Evolutionary conservation across 2,329 filamentous ascomycete genomes (phyloP).

Genomic region (Sporothrix inflata): DNA sequence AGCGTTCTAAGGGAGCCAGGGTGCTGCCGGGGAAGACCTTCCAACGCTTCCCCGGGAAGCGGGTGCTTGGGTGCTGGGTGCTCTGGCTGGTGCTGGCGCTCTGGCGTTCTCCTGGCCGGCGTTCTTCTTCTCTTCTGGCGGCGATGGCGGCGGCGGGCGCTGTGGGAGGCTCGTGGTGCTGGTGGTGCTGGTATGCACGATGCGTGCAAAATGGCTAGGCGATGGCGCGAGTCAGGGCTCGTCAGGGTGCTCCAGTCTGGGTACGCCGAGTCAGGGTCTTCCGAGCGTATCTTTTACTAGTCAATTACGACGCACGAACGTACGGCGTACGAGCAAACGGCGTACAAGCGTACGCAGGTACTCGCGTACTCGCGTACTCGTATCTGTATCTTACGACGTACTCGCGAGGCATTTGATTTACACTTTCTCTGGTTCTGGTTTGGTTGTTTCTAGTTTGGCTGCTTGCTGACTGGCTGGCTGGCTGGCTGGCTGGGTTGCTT

Average conservation of each 20-base stretch:
- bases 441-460: no score
- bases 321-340: not conserved
- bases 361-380: no score
- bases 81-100: no score
- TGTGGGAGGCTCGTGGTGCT: constrained; percentile 14
- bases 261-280: no score
- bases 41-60: not conserved
- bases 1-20: no score
- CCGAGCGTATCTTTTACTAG: not conserved
- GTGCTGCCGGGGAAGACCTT: not conserved
- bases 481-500: not conserved
- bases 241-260: no score
- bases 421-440: not conserved
- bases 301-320: not conserved
- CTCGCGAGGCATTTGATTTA: not conserved
- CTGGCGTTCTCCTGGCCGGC: not conserved
- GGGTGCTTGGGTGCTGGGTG: not conserved
- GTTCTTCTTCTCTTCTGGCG: no score
- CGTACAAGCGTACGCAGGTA: not conserved
- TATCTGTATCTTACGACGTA: no score
- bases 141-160: not conserved
- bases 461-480: not conserved
- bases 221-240: no score
- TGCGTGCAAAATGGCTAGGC: no score
- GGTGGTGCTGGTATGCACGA: not conserved